Evolutionary conservation across 2,329 filamentous ascomycete genomes (phyloP).

Genomic region (Sporothrix pseudoabietina): DNA sequence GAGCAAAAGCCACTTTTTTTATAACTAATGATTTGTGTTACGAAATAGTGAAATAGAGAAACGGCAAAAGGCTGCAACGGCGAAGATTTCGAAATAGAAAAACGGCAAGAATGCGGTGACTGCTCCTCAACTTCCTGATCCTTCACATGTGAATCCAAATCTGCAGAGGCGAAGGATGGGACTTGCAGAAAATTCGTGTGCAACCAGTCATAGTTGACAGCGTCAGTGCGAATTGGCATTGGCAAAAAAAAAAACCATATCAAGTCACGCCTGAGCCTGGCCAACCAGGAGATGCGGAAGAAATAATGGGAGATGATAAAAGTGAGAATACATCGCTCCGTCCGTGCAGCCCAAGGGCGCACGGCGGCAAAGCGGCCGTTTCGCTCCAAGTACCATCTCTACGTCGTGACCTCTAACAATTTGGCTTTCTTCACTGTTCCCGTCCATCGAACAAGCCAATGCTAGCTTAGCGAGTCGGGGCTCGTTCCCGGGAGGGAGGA

Average conservation of each 20-base stretch:
- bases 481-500: neutral
- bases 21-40: neutral
- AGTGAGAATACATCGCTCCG: neutral
- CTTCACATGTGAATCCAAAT: slow-evolving; percentile 1
- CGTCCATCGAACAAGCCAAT: neutral
- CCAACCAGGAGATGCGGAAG: neutral
- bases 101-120: neutral
- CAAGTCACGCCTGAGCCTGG: neutral
- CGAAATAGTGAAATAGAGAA: neutral
- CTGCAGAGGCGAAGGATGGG: neutral
- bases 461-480: neutral
- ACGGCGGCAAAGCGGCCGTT: slow-evolving; percentile 12
- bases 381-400: neutral
- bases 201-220: neutral
- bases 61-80: neutral
- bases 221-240: neutral
- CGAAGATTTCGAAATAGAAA: neutral
- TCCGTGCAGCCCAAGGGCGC: neutral
- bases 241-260: neutral
- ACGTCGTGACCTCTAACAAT: neutral
- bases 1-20: neutral
- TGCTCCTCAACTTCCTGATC: neutral
- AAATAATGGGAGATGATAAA: neutral
- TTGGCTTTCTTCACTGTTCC: neutral
- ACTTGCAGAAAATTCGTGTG: neutral